Evolutionary conservation across 768 basidiomycete species (phyloP).

Genomic region (Fomitopsis pulvina): DNA sequence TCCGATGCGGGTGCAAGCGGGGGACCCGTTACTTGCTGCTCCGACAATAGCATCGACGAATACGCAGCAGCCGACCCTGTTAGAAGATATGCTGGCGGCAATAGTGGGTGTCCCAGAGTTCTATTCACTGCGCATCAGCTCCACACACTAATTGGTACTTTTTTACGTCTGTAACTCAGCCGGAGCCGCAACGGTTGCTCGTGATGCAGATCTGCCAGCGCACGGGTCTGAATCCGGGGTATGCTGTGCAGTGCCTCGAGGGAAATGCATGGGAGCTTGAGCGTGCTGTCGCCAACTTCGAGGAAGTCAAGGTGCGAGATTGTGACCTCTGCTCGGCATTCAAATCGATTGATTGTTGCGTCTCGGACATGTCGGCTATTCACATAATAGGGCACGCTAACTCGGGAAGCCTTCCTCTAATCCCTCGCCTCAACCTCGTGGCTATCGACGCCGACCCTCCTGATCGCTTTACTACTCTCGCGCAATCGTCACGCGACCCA

Average conservation of each 20-base stretch:
- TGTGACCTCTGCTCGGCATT: neutral
- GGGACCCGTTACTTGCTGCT: slow-evolving; percentile 20
- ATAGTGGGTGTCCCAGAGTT: slow-evolving; percentile 39
- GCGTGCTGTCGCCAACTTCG: slow-evolving; percentile 77
- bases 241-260: slow-evolving; percentile 77
- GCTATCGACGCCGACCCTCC: neutral
- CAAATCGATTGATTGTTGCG: neutral
- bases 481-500: neutral
- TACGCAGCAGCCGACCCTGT: slow-evolving; percentile 26
- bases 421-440: neutral
- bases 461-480: neutral
- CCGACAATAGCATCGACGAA: slow-evolving; percentile 21
- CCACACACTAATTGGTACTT: slow-evolving; percentile 1
- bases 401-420: slow-evolving; percentile 50
- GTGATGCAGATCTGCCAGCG: slow-evolving; percentile 64
- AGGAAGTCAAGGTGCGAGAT: slow-evolving; percentile 74
- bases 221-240: slow-evolving; percentile 76
- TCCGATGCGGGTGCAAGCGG: slow-evolving; percentile 64
- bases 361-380: neutral
- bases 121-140: slow-evolving; percentile 7
- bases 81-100: slow-evolving; percentile 44
- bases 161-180: slow-evolving; percentile 33
- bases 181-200: slow-evolving; percentile 62
- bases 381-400: slow-evolving; percentile 18
- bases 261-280: slow-evolving; percentile 83